phyloP scores from a whole-genome alignment of 73 alveolate species.

The Breviolum minutum region DNA sequence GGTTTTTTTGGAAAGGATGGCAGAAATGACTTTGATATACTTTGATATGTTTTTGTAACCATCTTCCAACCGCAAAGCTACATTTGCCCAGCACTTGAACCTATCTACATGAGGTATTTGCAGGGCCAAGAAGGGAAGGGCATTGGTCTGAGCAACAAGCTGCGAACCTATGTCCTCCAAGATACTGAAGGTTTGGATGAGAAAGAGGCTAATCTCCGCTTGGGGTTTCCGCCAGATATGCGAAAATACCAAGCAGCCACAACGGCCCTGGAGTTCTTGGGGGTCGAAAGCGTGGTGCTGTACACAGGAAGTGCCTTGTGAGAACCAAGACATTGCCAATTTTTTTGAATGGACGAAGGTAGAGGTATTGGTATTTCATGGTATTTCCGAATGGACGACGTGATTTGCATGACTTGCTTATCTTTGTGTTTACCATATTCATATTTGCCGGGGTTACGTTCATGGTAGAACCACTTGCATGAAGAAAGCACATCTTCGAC shows the following conservation, averaged over 20 bases:
- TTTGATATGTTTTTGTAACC: neutral
- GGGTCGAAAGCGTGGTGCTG: constrained; percentile 40
- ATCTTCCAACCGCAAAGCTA: too few relatives aligned
- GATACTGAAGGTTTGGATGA: constrained; percentile 31
- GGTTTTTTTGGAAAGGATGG: too few relatives aligned
- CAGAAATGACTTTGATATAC: neutral
- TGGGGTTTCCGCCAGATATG: constrained; percentile 67
- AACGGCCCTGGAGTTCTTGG: constrained; percentile 24
- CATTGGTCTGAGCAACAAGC: constrained; percentile 87
- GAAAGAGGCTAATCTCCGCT: constrained; percentile 19
- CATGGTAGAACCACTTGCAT: too few relatives aligned
- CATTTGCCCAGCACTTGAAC: neutral
- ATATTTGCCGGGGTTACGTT: too few relatives aligned
- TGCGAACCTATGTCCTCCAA: constrained; percentile 53
- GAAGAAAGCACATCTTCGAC: too few relatives aligned
- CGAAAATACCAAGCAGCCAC: constrained; percentile 29
- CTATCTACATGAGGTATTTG: neutral
- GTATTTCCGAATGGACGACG: too few relatives aligned
- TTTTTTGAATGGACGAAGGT: too few relatives aligned
- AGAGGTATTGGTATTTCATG: too few relatives aligned
- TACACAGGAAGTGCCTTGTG: constrained; percentile 29
- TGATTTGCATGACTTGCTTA: too few relatives aligned
- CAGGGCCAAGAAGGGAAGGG: constrained; percentile 94
- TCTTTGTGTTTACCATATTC: too few relatives aligned
- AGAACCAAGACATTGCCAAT: too few relatives aligned